These are phyloP conservation scores for Suhomyces sp. DNA, from an alignment of 805 yeast genomes.

Conservation along the genomic window DNA sequence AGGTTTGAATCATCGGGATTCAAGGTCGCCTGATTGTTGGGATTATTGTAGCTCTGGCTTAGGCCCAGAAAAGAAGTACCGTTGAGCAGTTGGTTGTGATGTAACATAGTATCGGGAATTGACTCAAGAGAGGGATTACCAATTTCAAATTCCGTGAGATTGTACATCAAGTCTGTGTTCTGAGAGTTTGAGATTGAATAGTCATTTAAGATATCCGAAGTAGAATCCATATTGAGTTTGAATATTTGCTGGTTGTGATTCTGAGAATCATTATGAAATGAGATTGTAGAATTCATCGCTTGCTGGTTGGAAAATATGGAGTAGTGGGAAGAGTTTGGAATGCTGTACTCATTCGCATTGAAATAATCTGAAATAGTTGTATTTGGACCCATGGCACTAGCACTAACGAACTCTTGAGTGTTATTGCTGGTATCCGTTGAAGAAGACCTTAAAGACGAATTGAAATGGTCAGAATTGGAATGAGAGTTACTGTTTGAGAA, in stretches of 20 bases:
- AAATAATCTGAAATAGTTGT: constrained; percentile 6
- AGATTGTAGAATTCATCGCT: constrained; percentile 14
- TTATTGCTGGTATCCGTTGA: constrained; percentile 3
- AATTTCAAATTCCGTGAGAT: constrained; percentile 22
- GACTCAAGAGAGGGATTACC: constrained; percentile 26
- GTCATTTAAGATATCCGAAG: constrained; percentile 14
- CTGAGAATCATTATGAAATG: constrained; percentile 10
- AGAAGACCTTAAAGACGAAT: constrained; percentile 1
- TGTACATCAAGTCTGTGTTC: constrained; percentile 20
- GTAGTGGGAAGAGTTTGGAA: constrained; percentile 14
- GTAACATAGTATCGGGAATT: constrained; percentile 21
- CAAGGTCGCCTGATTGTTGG: neutral
- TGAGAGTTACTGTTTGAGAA: neutral
- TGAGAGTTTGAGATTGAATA: constrained; percentile 7
- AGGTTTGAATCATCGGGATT: neutral
- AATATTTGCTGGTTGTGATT: constrained; percentile 2
- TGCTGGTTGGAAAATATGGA: constrained; percentile 15
- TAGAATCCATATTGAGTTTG: constrained; percentile 14
- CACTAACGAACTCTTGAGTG: neutral
- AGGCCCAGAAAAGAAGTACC: neutral
- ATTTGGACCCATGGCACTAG: constrained; percentile 1
- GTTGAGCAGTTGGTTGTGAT: constrained; percentile 6
- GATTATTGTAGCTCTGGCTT: neutral
- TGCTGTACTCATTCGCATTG: constrained; percentile 10
- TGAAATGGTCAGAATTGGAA: neutral